Evolutionary conservation across 2,329 filamentous ascomycete genomes (phyloP).

Genomic region (Verticillium nubilum): DNA sequence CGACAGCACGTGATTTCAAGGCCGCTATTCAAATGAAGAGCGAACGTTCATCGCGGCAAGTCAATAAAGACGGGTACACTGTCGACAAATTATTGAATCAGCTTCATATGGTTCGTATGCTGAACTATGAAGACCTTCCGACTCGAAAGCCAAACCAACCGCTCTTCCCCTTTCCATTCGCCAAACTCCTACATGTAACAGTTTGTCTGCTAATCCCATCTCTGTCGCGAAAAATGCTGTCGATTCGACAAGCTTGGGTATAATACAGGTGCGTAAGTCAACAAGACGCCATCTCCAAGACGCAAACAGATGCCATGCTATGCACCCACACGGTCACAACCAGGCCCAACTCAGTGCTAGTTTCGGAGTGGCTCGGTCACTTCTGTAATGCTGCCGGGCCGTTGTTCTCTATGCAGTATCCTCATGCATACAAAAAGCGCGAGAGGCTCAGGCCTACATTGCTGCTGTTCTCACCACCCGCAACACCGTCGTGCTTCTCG

Average conservation of each 20-base stretch:
- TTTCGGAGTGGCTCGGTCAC: too few relatives aligned
- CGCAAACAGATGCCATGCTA: neutral
- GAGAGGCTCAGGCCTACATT: constrained; percentile 39
- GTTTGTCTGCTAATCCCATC: neutral
- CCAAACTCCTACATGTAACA: neutral
- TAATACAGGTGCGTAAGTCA: neutral
- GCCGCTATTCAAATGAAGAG: too few relatives aligned
- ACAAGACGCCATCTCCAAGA: neutral
- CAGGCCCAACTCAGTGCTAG: too few relatives aligned
- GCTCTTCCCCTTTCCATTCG: neutral
- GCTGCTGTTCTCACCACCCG: constrained; percentile 16
- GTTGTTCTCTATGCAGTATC: neutral
- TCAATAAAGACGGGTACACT: too few relatives aligned
- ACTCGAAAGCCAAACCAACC: neutral
- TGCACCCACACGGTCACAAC: neutral
- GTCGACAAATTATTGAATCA: too few relatives aligned
- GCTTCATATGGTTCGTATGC: neutral
- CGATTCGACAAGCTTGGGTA: neutral
- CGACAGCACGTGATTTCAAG: too few relatives aligned
- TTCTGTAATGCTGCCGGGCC: too few relatives aligned
- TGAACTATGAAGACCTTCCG: too few relatives aligned
- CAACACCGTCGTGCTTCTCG: constrained; percentile 16
- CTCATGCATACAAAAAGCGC: constrained; percentile 36
- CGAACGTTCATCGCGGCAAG: too few relatives aligned
- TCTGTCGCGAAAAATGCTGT: neutral